Evolutionary conservation across 495 filamentous ascomycete genomes (phyloP).

Genomic region (Echria macrotheca): DNA sequence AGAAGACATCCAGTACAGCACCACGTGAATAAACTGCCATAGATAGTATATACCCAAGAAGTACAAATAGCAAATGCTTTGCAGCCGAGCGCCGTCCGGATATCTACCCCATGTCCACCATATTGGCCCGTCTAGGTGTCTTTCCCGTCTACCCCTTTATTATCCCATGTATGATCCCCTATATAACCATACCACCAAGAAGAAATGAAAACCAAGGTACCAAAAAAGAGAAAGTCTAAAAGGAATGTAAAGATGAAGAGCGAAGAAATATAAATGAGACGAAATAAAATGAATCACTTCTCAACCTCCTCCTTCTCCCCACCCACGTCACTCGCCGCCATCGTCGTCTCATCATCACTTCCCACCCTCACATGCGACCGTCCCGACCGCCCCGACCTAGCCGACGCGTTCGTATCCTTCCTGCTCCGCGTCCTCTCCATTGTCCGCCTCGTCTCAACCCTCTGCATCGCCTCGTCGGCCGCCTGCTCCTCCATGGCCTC

Average conservation of each 20-base stretch:
- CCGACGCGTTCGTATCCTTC: neutral
- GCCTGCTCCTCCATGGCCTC: constrained; percentile 6
- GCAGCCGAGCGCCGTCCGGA: too few species aligned
- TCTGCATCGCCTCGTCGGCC: constrained; percentile 10
- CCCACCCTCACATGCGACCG: neutral
- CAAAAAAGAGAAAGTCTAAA: neutral
- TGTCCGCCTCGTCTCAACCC: constrained; percentile 8
- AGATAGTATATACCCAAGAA: too few species aligned
- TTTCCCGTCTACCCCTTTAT: too few species aligned
- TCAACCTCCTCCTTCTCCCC: constrained; percentile 3
- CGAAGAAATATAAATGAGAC: neutral
- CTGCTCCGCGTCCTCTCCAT: constrained; percentile 4
- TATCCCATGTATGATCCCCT: too few species aligned
- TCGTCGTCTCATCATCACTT: constrained; percentile 23
- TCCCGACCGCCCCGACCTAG: neutral
- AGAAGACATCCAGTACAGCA: too few species aligned
- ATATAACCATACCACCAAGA: neutral
- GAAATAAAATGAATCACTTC: neutral
- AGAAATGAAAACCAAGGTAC: neutral
- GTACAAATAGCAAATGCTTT: too few species aligned
- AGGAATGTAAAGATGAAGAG: too few species aligned
- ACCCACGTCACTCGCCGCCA: constrained; percentile 7
- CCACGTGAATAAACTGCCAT: too few species aligned
- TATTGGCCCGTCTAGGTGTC: too few species aligned
- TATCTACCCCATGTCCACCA: too few species aligned